Evolutionary conservation across 805 yeast genomes (phyloP).

Genomic region (Schizosaccharomyces pombe): ASM294v3 CU329670.1:3210001-3210500

Average conservation of each 20-base stretch:
- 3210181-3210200: too few species aligned
- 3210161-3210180: too few species aligned
- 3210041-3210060: conserved; percentile 57
- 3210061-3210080: conserved; percentile 51
- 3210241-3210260: too few species aligned
- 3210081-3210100: conserved; percentile 32
- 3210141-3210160: not conserved
- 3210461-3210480: conserved; percentile 3
- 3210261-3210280: too few species aligned
- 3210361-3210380: conserved; percentile 71
- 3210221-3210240: too few species aligned
- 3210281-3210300: not conserved
- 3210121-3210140: not conserved
- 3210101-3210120: conserved; percentile 2
- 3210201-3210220: too few species aligned
- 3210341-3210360: conserved; percentile 83
- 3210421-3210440: conserved; percentile 42
- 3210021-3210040: conserved; percentile 70
- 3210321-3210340: conserved; percentile 49
- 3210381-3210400: conserved; percentile 76
- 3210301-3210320: not conserved
- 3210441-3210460: conserved; percentile 31
- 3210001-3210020: conserved; percentile 64
- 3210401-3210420: conserved; percentile 51
- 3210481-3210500: not conserved